phyloP scores from a whole-genome alignment of 73 alveolate genomes.

The Paramecium bursaria region DNA sequence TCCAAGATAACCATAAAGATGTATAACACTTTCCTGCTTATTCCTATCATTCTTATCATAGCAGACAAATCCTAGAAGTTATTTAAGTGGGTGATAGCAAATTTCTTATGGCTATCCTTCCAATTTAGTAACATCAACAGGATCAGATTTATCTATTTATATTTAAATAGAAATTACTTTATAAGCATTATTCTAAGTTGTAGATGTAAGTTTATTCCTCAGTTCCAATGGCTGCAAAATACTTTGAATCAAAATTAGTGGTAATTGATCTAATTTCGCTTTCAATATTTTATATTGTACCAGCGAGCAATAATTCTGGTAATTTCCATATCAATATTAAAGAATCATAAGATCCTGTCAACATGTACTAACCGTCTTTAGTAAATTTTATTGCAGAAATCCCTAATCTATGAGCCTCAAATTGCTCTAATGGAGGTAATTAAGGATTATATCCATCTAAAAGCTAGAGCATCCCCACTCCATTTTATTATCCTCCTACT shows the following conservation, averaged over 20 bases:
- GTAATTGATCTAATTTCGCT: slow-evolving; percentile 9
- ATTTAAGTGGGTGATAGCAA: slow-evolving; percentile 44
- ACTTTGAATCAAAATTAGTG: background rate
- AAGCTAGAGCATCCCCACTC: slow-evolving; percentile 41
- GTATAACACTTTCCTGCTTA: slow-evolving; percentile 57
- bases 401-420: slow-evolving; percentile 54
- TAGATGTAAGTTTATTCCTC: slow-evolving; percentile 48
- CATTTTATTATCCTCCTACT: slow-evolving; percentile 28
- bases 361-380: slow-evolving; percentile 33
- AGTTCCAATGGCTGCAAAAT: slow-evolving; percentile 35
- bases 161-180: background rate
- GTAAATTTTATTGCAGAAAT: slow-evolving; percentile 11
- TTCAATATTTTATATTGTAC: slow-evolving; percentile 1
- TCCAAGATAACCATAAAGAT: slow-evolving; percentile 53
- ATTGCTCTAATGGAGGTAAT: slow-evolving; percentile 17
- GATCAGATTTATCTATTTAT: background rate
- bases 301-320: slow-evolving; percentile 44
- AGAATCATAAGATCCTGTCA: slow-evolving; percentile 45
- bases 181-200: slow-evolving; percentile 19
- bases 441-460: slow-evolving; percentile 35
- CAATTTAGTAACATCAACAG: slow-evolving; percentile 15
- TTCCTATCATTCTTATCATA: slow-evolving; percentile 46
- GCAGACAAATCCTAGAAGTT: slow-evolving; percentile 5
- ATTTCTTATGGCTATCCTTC: slow-evolving; percentile 37
- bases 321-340: slow-evolving; percentile 21